phyloP scores from a whole-genome alignment of 345 rosid genomes.

The Salix brachista region DNA sequence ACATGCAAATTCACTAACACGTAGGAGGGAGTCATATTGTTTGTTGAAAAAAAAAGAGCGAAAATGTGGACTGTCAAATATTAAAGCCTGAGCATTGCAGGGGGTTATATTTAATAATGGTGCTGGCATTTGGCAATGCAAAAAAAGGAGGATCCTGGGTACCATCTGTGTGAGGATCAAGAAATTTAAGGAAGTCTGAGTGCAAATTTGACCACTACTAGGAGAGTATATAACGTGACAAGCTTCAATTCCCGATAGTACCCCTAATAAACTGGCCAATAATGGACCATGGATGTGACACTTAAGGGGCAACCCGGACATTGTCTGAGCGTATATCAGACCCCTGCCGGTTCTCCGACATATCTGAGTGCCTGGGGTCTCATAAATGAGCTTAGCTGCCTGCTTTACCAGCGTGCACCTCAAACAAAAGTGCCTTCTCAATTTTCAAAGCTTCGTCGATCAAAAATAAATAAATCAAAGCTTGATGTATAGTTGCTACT shows the following conservation, averaged over 20 bases:
- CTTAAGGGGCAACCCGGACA: conserved; percentile 45
- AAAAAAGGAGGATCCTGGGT: conserved; percentile 22
- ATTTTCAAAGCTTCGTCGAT: neutral
- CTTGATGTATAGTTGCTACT: neutral
- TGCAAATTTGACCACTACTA: conserved; percentile 32
- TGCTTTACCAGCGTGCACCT: conserved; percentile 31
- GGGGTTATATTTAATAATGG: neutral
- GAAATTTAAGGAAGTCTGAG: conserved; percentile 14
- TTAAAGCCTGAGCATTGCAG: conserved; percentile 18
- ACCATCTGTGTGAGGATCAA: conserved; percentile 12
- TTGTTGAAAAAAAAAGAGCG: neutral
- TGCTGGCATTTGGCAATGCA: neutral
- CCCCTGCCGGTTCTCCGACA: conserved; percentile 42
- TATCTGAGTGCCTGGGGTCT: neutral
- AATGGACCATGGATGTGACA: conserved; percentile 24
- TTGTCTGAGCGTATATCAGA: conserved; percentile 31
- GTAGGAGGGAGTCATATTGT: no score
- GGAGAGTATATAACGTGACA: neutral
- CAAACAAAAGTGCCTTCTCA: conserved; percentile 4
- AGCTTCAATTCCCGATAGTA: conserved; percentile 46
- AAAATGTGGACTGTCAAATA: neutral
- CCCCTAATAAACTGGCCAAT: conserved; percentile 31
- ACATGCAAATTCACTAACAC: no score
- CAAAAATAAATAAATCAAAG: neutral
- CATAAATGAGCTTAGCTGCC: conserved; percentile 2